These are phyloP conservation scores for Aspergillus sp. DNA, from an alignment of 2,329 filamentous ascomycete species.

Conservation along the genomic window DNA sequence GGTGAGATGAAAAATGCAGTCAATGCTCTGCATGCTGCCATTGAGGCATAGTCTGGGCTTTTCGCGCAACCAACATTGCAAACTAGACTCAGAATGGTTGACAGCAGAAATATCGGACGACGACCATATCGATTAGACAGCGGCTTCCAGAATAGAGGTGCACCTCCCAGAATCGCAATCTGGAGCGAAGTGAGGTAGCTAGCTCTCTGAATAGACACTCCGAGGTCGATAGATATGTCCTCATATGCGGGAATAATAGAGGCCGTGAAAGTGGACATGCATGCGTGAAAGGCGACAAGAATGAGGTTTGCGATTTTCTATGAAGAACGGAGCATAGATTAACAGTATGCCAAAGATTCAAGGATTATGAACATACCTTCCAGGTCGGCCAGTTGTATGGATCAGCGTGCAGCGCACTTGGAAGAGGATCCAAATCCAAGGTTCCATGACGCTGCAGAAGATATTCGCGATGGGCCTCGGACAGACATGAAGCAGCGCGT, in stretches of 20 bases:
- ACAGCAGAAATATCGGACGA: slow-evolving; percentile 56
- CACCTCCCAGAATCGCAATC: slow-evolving; percentile 54
- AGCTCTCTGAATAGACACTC: slow-evolving; percentile 48
- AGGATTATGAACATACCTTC: slow-evolving; percentile 38
- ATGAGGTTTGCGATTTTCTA: slow-evolving; percentile 36
- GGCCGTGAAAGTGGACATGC: slow-evolving; percentile 59
- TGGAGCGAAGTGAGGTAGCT: slow-evolving; percentile 58
- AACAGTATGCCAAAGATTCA: not conserved
- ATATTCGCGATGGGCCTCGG: slow-evolving; percentile 41
- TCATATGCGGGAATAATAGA: slow-evolving; percentile 57
- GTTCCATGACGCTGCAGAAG: slow-evolving; percentile 55
- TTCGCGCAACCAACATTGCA: slow-evolving; percentile 59
- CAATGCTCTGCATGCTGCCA: slow-evolving; percentile 55
- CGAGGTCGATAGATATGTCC: slow-evolving; percentile 53
- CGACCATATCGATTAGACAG: slow-evolving; percentile 56
- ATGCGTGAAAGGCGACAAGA: slow-evolving; percentile 59
- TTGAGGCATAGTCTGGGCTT: slow-evolving; percentile 49
- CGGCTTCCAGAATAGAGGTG: slow-evolving; percentile 58
- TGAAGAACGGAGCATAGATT: not conserved
- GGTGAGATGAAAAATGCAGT: slow-evolving; percentile 59
- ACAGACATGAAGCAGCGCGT: slow-evolving; percentile 14
- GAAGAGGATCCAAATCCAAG: slow-evolving; percentile 54
- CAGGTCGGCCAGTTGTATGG: slow-evolving; percentile 57
- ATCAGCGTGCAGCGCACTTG: slow-evolving; percentile 50
- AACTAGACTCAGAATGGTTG: slow-evolving; percentile 48